Evolutionary conservation across 2,329 filamentous ascomycete species (phyloP).

Genomic region (Ceratocystis diversiconidia): DNA sequence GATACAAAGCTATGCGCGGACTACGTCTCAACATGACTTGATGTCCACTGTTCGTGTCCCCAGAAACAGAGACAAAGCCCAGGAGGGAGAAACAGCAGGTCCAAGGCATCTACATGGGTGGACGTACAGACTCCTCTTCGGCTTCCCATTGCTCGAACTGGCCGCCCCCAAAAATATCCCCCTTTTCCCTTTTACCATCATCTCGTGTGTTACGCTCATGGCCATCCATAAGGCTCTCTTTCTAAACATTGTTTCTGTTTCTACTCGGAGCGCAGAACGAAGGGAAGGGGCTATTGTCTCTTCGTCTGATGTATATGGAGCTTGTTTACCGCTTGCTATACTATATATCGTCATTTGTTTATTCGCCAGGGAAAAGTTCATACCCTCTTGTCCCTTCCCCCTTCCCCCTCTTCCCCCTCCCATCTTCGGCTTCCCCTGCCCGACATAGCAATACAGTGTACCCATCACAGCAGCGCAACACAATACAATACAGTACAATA

Average conservation of each 20-base stretch:
- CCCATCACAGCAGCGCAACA: background rate
- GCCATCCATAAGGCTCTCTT: background rate
- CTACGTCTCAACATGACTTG: background rate
- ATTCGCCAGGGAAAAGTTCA: background rate
- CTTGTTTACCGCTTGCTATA: background rate
- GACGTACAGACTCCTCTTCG: background rate
- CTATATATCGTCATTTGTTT: slow-evolving; percentile 7
- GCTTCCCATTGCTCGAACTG: background rate
- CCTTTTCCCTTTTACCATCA: too few species aligned
- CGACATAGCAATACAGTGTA: background rate
- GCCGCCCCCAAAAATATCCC: background rate
- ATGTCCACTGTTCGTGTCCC: background rate
- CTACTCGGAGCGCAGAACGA: background rate
- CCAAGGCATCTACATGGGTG: too few species aligned
- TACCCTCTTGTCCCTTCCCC: background rate
- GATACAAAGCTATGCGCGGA: background rate
- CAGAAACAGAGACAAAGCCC: background rate
- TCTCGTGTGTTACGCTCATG: too few species aligned
- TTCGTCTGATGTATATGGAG: slow-evolving; percentile 6
- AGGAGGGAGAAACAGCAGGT: too few species aligned
- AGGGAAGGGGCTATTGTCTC: background rate
- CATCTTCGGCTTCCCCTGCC: background rate
- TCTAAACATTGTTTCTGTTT: slow-evolving; percentile 7
- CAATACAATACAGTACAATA: background rate
- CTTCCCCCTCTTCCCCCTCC: background rate